Evolutionary conservation across 352 stramenopile species (phyloP), one percentile per base, ranked within the genome.

Genomic region (Globisporangium camurandrum): DNA sequence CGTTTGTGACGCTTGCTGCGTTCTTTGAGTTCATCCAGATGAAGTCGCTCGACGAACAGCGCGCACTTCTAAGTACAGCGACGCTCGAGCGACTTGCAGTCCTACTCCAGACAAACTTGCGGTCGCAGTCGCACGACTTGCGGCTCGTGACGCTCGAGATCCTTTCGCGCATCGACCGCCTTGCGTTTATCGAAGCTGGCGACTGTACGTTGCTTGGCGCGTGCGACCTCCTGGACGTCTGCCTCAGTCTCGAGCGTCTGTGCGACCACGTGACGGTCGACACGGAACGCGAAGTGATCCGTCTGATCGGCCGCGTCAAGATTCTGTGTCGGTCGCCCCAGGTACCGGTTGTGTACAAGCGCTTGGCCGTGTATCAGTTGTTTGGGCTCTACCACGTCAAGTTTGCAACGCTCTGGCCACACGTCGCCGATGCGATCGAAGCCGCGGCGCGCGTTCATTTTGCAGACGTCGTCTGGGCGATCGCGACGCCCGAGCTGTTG

Each of bases 351-450:
- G 27, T 92, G 10, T 90, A 92, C 71, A 92, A 93, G 64, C 66
- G 76, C 26, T 51, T 90, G 23, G 79, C 83, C 3, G 60, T 86
- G 26, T 76, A 85, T 40, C 80, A 90, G 19, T 57, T 93, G 24
- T 66, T 92, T 31, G 84, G 84, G 46, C 56, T 93, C 19, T 92
- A 88, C 60, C 83, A 95, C 51, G 80, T 95, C 50, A 95, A 95
- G 56, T 93, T 93, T 48, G 75, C 84, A 8, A 88, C 78, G 4
- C 76, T 95, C 55, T 95, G 84, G 84, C 51, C 78, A 10, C 84
- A 95, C 37, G 62, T 95, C 22, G 62, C 80, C 0, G 75, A 88
- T 22, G 78, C 79, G 1, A 61, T 95, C 30, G 79, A 87, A 17
- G 66, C 73, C 28, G 65, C 75, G 12, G 63, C 73, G 6, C 50